phyloP scores from a whole-genome alignment of 78 protist species.

The Dictyostelium brefeldianum region DNA sequence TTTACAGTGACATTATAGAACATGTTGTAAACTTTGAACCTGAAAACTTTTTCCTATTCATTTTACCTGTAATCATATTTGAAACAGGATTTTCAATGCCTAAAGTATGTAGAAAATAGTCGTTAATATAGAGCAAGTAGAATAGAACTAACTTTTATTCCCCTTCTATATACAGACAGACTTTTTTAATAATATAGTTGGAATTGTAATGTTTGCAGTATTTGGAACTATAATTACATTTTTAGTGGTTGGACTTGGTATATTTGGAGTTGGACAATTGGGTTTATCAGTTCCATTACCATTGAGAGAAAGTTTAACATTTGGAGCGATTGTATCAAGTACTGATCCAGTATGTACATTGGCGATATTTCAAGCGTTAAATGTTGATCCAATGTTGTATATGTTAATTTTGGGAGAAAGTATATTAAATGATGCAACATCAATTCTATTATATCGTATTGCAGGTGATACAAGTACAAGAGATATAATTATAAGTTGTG shows the following conservation, averaged over 20 bases:
- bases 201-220: constrained; percentile 91
- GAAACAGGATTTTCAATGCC: constrained; percentile 91
- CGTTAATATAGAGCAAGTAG: too few relatives aligned
- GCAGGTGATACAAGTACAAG: constrained; percentile 5
- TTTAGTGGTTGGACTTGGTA: constrained; percentile 58
- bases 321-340: constrained; percentile 93
- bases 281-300: constrained; percentile 16
- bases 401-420: constrained; percentile 95
- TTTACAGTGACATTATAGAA: constrained; percentile 34
- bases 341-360: constrained; percentile 97
- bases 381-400: constrained; percentile 90
- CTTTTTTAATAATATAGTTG: constrained; percentile 89
- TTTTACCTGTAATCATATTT: constrained; percentile 97
- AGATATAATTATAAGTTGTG: not conserved
- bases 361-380: constrained; percentile 90
- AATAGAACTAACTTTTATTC: not conserved
- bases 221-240: constrained; percentile 95
- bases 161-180: constrained; percentile 28
- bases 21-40: constrained; percentile 79
- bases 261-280: constrained; percentile 39
- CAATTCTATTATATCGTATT: constrained; percentile 89
- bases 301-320: constrained; percentile 50
- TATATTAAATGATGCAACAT: constrained; percentile 95
- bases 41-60: constrained; percentile 89
- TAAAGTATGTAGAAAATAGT: constrained; percentile 31